Evolutionary conservation across 441 rosid species (phyloP).

Genomic region (Syzygium malaccense): DNA sequence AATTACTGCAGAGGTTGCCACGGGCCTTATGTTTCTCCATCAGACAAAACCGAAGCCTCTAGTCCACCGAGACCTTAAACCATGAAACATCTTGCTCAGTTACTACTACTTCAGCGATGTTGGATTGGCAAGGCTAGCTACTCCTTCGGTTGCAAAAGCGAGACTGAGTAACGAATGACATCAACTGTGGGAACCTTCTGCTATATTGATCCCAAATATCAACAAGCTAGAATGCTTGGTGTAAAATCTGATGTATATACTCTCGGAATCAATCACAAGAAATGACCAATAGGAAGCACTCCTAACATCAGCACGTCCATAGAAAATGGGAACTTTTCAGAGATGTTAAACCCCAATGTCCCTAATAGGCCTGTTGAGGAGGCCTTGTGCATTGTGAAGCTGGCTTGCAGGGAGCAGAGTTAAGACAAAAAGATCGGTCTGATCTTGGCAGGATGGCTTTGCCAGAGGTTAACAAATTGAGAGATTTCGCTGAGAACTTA

Average conservation of each 20-base stretch:
- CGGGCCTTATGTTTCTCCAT: constrained; percentile 60
- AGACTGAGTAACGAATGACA: constrained; percentile 35
- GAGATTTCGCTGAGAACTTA: constrained; percentile 43
- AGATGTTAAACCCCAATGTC: constrained; percentile 45
- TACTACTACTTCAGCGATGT: constrained; percentile 53
- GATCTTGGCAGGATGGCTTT: constrained; percentile 52
- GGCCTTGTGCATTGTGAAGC: constrained; percentile 33
- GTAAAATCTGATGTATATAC: constrained; percentile 70
- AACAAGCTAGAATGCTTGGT: constrained; percentile 67
- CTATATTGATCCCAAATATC: constrained; percentile 73
- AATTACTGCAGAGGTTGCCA: constrained; percentile 55
- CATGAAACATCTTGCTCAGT: constrained; percentile 55
- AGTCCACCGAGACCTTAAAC: constrained; percentile 72
- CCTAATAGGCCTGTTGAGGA: constrained; percentile 55
- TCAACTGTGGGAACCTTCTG: constrained; percentile 58
- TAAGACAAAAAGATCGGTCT: constrained; percentile 56
- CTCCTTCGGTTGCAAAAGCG: constrained; percentile 42
- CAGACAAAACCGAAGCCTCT: constrained; percentile 70
- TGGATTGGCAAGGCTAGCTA: constrained; percentile 55
- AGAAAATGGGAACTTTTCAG: constrained; percentile 28
- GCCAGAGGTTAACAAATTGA: constrained; percentile 39
- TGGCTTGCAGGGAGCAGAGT: constrained; percentile 45
- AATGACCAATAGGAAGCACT: constrained; percentile 43
- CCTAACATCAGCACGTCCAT: constrained; percentile 27
- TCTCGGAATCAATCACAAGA: constrained; percentile 47